Evolutionary conservation across 164 flowering plant species (phyloP).

Genomic region (Berberis vulgaris): DNA sequence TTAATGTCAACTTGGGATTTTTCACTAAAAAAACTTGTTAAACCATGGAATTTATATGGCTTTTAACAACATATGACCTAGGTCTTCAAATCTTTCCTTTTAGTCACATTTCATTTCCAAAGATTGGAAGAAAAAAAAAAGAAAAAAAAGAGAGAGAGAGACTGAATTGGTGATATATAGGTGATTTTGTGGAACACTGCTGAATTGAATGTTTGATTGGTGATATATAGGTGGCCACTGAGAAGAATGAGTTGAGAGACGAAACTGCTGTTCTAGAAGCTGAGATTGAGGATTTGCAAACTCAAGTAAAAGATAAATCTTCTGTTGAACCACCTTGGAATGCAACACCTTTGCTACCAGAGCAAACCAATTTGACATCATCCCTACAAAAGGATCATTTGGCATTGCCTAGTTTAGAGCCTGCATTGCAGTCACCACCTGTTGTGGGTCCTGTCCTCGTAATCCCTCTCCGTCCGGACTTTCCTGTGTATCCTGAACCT

Average conservation of each 20-base stretch:
- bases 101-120: too few species aligned
- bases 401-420: constrained; percentile 19
- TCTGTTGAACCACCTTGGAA: constrained; percentile 32
- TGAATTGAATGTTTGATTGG: constrained; percentile 7
- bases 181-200: neutral
- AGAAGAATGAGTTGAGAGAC: constrained; percentile 49
- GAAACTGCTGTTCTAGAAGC: constrained; percentile 38
- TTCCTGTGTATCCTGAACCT: constrained; percentile 18
- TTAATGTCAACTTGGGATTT: too few species aligned
- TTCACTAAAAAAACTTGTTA: too few species aligned
- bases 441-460: constrained; percentile 36
- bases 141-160: neutral
- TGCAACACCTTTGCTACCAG: constrained; percentile 23
- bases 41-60: too few species aligned
- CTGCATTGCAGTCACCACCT: constrained; percentile 22
- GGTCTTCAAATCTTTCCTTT: too few species aligned
- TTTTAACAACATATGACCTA: too few species aligned
- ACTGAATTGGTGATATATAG: neutral
- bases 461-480: constrained; percentile 34
- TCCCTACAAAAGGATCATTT: constrained; percentile 14
- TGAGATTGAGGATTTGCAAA: constrained; percentile 36
- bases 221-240: constrained; percentile 31
- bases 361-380: constrained; percentile 12
- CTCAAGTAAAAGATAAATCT: constrained; percentile 26
- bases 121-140: neutral